Evolutionary conservation across 2,329 filamentous ascomycete species (phyloP).

Genomic region (Colletotrichum australisinense): DNA sequence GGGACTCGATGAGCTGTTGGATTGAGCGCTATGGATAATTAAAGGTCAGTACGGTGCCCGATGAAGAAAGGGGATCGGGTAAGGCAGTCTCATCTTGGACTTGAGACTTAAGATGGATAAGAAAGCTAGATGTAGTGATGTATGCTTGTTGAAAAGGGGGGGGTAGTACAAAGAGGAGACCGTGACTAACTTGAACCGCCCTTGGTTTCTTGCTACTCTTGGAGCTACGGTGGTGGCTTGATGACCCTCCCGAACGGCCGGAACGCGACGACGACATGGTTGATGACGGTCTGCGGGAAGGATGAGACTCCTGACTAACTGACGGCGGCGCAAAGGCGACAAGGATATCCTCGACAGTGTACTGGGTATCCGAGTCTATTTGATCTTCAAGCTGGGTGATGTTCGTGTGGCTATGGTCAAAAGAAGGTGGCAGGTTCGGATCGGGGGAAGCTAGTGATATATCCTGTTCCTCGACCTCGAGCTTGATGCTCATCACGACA

Average conservation of each 20-base stretch:
- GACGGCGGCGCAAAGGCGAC: neutral
- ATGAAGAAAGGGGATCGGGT: neutral
- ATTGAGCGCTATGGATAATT: slow-evolving; percentile 45
- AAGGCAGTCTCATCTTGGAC: too few species aligned
- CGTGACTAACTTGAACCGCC: slow-evolving; percentile 44
- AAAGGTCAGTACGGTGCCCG: neutral
- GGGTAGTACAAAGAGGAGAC: slow-evolving; percentile 42
- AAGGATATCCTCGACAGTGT: slow-evolving; percentile 20
- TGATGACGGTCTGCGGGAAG: neutral
- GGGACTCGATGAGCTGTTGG: slow-evolving; percentile 69
- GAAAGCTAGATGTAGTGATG: neutral
- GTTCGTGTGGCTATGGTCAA: slow-evolving; percentile 3
- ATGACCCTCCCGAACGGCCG: slow-evolving; percentile 36
- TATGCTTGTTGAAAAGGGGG: neutral
- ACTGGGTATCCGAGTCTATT: neutral
- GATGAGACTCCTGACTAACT: neutral
- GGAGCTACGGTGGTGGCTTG: slow-evolving; percentile 38
- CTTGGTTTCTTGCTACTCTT: slow-evolving; percentile 42
- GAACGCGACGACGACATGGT: slow-evolving; percentile 46
- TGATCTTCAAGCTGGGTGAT: neutral
- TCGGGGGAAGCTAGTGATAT: slow-evolving; percentile 18
- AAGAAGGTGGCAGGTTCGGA: neutral
- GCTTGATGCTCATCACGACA: slow-evolving; percentile 1
- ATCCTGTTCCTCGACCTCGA: neutral
- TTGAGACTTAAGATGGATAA: too few species aligned